phyloP scores from a whole-genome alignment of 441 rosid genomes.

The Brassica hybrid region DNA sequence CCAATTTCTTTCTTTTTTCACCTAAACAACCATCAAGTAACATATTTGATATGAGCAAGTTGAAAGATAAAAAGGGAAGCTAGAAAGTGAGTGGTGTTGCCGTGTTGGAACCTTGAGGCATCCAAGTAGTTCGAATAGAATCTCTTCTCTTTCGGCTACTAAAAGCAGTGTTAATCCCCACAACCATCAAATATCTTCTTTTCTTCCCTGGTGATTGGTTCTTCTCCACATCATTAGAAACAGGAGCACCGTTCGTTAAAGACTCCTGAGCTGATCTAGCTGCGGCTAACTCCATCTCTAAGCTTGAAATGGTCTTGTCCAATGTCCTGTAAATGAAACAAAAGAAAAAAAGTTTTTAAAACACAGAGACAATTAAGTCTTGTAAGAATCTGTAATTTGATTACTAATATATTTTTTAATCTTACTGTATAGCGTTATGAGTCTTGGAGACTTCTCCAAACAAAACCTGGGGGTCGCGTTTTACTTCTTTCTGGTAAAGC shows the following conservation, averaged over 20 bases:
- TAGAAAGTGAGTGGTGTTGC: neutral
- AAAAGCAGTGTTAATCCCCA: constrained; percentile 46
- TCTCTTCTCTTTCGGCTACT: constrained; percentile 46
- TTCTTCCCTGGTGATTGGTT: constrained; percentile 15
- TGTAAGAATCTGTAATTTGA: too few relatives aligned
- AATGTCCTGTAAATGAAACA: constrained; percentile 49
- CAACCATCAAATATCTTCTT: constrained; percentile 44
- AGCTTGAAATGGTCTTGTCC: constrained; percentile 51
- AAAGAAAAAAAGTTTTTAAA: constrained; percentile 8
- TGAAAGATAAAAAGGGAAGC: neutral
- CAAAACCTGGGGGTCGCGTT: constrained; percentile 61
- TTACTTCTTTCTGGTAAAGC: constrained; percentile 81
- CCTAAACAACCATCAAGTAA: constrained; percentile 19
- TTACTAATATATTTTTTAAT: neutral
- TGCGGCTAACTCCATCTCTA: constrained; percentile 60
- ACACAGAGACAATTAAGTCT: neutral
- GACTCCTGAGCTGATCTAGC: constrained; percentile 57
- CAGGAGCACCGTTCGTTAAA: constrained; percentile 41
- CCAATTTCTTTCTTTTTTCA: constrained; percentile 52
- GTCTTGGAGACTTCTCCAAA: constrained; percentile 45
- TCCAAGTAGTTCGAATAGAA: constrained; percentile 47
- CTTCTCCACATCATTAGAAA: constrained; percentile 42
- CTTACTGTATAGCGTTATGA: constrained; percentile 58
- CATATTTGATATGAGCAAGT: too few relatives aligned
- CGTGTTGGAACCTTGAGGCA: constrained; percentile 47